These are phyloP conservation scores for Amorphotheca resinae DNA, from an alignment of 495 filamentous ascomycete genomes.

Conservation along the genomic window DNA sequence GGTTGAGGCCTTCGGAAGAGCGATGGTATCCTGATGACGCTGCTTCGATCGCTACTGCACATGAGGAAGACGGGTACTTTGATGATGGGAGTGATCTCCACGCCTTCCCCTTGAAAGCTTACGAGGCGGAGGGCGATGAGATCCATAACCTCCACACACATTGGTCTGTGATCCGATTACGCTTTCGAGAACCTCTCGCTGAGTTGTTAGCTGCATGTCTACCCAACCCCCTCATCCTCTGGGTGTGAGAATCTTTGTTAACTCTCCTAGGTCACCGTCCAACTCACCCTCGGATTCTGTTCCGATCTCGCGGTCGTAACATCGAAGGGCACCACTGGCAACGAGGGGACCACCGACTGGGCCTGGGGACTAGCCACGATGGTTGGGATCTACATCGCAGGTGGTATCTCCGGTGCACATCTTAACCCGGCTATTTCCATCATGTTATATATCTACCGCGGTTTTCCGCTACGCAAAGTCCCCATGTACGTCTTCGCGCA, in stretches of 20 bases:
- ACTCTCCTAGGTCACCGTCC: conserved; percentile 19
- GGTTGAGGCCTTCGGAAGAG: too few species aligned
- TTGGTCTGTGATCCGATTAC: conserved; percentile 40
- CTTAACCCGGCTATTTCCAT: conserved; percentile 41
- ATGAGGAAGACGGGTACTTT: conserved; percentile 20
- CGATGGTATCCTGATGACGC: conserved; percentile 17
- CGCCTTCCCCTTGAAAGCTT: conserved; percentile 8
- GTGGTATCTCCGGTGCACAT: conserved; percentile 40
- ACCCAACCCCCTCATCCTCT: conserved; percentile 9
- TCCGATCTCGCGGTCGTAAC: conserved; percentile 34
- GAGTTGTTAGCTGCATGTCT: conserved; percentile 35
- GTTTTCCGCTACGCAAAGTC: conserved; percentile 39
- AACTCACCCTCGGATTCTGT: conserved; percentile 32
- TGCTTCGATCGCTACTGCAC: conserved; percentile 11
- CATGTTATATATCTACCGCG: conserved; percentile 36
- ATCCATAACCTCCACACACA: conserved; percentile 36
- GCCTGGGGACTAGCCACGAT: conserved; percentile 45
- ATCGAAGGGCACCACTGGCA: conserved; percentile 26
- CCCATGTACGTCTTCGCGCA: conserved; percentile 38
- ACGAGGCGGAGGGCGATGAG: conserved; percentile 9
- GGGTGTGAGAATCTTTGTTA: too few species aligned
- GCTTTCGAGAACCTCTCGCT: conserved; percentile 36
- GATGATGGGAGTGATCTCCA: conserved; percentile 28
- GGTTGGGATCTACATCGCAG: conserved; percentile 46
- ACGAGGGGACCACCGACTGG: conserved; percentile 24